Percentiles rank a stretch among this genome's conserved stretches.
Evolutionary conservation across 495 filamentous ascomycete genomes (phyloP).

Genomic region (Choiromyces venosus): DNA sequence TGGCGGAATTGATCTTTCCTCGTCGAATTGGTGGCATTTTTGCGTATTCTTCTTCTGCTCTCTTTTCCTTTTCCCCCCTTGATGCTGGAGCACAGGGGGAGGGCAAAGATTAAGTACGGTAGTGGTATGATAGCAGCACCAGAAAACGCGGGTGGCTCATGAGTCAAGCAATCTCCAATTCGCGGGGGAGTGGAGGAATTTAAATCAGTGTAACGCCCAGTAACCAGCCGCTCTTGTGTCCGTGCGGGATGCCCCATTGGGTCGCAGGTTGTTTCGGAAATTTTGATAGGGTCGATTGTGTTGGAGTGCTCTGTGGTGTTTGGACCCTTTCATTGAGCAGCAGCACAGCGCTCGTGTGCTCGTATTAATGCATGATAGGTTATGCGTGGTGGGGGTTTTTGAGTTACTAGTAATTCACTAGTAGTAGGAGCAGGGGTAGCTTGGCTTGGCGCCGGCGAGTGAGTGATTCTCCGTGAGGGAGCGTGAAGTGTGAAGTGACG

Average conservation of each 20-base stretch:
- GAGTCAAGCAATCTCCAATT: background rate
- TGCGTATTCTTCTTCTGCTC: background rate
- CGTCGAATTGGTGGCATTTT: background rate
- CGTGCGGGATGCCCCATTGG: background rate
- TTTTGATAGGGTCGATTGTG: background rate
- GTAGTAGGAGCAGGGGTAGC: background rate
- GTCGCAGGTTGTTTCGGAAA: background rate
- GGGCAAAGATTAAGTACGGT: background rate
- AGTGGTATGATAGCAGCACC: background rate
- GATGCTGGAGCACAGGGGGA: background rate
- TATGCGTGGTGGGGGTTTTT: background rate
- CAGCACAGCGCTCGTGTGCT: background rate
- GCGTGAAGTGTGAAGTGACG: background rate
- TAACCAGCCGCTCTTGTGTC: background rate
- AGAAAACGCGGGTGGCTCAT: background rate
- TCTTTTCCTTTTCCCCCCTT: background rate
- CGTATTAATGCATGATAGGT: background rate
- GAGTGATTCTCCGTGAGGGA: background rate
- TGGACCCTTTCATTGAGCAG: background rate
- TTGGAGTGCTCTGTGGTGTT: background rate
- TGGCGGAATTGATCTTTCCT: background rate
- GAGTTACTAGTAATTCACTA: background rate
- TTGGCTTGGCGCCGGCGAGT: background rate
- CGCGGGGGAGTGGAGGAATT: background rate
- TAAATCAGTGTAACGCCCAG: background rate